Percentiles rank a stretch among this genome's conserved stretches.
phyloP scores from a whole-genome alignment of 1,284 basidiomycete genomes.

The Agroathelia rolfsii region DNA sequence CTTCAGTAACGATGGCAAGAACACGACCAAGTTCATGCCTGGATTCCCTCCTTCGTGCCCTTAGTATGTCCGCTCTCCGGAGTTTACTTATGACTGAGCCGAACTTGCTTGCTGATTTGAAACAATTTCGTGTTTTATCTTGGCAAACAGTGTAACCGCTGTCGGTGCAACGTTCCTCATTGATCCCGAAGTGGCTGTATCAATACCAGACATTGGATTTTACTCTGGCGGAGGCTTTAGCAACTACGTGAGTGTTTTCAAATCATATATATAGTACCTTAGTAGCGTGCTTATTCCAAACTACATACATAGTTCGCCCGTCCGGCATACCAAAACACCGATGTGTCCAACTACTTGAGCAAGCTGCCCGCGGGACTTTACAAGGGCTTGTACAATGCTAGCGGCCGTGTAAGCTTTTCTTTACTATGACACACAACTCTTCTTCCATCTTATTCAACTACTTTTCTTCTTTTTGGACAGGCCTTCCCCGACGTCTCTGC shows the following conservation, averaged over 20 bases:
- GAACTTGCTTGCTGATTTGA: background rate
- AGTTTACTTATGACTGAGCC: conserved; percentile 30
- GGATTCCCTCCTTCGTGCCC: conserved; percentile 48
- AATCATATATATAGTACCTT: background rate
- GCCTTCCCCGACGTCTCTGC: conserved; percentile 55
- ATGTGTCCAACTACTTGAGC: conserved; percentile 32
- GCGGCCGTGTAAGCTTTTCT: conserved; percentile 22
- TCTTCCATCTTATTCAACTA: background rate
- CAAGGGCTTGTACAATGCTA: conserved; percentile 46
- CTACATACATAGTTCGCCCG: conserved; percentile 33
- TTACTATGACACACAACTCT: conserved; percentile 22
- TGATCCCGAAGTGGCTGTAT: conserved; percentile 34
- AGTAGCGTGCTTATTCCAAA: background rate
- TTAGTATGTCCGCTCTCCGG: conserved; percentile 33
- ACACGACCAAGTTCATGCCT: conserved; percentile 47
- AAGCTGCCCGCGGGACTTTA: conserved; percentile 37
- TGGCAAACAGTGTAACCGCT: conserved; percentile 30
- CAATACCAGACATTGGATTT: too few relatives aligned
- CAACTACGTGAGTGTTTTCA: conserved; percentile 31
- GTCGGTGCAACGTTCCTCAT: conserved; percentile 40
- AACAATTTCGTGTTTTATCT: conserved; percentile 14
- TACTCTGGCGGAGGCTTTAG: conserved; percentile 63
- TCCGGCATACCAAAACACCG: conserved; percentile 42
- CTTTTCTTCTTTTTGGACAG: conserved; percentile 18
- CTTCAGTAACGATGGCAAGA: conserved; percentile 47